Conservation (phyloP, 148 eudicot genomes). For the Beta vulgaris region DNA sequence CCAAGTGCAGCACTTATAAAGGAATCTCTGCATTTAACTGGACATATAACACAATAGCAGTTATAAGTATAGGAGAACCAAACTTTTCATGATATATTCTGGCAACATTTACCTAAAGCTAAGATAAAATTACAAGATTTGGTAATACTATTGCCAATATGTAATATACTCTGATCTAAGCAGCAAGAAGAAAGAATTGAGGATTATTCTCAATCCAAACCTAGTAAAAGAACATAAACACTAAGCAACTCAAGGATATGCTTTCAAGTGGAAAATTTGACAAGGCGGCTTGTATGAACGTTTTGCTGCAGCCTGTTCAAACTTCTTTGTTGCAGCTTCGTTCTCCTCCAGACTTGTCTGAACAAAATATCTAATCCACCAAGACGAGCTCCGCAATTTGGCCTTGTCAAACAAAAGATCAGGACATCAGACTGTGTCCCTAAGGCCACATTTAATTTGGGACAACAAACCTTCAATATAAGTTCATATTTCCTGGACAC, state of each 20-base stretch:
- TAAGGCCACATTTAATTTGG: not conserved
- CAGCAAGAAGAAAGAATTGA: not conserved
- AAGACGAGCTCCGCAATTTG: conserved; percentile 37
- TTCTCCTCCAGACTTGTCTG: conserved; percentile 47
- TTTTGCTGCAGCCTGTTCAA: conserved; percentile 36
- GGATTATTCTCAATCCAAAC: not conserved
- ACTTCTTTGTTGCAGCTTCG: conserved; percentile 42
- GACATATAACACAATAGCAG: too few relatives aligned
- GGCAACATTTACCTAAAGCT: not conserved
- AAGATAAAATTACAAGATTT: conserved; percentile 13
- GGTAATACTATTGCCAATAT: not conserved
- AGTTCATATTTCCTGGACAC: too few relatives aligned
- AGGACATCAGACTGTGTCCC: not conserved
- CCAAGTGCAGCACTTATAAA: too few relatives aligned
- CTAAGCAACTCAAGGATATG: conserved; percentile 25
- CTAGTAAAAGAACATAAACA: not conserved
- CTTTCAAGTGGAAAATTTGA: conserved; percentile 45
- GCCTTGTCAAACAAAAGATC: conserved; percentile 27
- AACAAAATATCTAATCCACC: conserved; percentile 50
- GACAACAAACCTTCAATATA: not conserved
- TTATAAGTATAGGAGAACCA: not conserved
- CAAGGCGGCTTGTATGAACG: conserved; percentile 37
- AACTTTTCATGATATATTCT: conserved; percentile 7
- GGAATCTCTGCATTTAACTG: too few relatives aligned
- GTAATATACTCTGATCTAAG: conserved; percentile 4